Conservation (phyloP, 2,329 filamentous ascomycete species). For the Cercospora berteroae region DNA sequence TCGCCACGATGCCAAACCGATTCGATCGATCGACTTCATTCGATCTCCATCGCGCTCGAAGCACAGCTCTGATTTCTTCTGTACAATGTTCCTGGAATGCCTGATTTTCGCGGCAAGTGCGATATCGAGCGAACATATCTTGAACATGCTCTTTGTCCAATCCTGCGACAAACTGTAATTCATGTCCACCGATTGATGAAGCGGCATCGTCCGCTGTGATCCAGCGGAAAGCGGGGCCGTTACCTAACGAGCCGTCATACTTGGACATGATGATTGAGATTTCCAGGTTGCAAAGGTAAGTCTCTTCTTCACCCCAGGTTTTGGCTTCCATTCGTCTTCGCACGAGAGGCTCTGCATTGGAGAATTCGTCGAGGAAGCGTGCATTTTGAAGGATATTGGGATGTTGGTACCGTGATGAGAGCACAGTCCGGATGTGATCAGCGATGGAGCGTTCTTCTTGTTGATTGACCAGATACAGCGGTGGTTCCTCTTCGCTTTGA, state of each 20-base stretch:
- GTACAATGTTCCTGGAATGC: slow-evolving; percentile 10
- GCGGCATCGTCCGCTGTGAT: neutral
- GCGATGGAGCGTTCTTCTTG: slow-evolving; percentile 6
- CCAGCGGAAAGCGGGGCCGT: slow-evolving; percentile 16
- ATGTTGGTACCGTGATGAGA: slow-evolving; percentile 13
- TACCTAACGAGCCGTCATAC: slow-evolving; percentile 15
- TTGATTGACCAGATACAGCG: slow-evolving; percentile 10
- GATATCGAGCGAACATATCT: slow-evolving; percentile 12
- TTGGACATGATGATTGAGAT: slow-evolving; percentile 15
- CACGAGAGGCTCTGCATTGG: slow-evolving; percentile 6
- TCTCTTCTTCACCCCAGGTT: slow-evolving; percentile 7
- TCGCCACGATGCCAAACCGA: slow-evolving; percentile 12
- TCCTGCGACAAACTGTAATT: slow-evolving; percentile 4
- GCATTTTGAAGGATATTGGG: slow-evolving; percentile 15
- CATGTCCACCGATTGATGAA: neutral
- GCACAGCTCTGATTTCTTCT: neutral
- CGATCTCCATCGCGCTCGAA: slow-evolving; percentile 6
- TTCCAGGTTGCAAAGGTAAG: slow-evolving; percentile 12
- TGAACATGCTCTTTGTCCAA: slow-evolving; percentile 7
- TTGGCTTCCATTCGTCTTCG: slow-evolving; percentile 11
- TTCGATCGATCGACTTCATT: slow-evolving; percentile 1
- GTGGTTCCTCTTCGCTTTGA: neutral
- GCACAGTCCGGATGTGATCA: slow-evolving; percentile 11
- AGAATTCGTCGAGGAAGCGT: slow-evolving; percentile 13
- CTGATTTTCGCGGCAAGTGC: slow-evolving; percentile 8